Evolutionary conservation across 768 basidiomycete genomes (phyloP).

Genomic region (Obba rivulosa): DNA sequence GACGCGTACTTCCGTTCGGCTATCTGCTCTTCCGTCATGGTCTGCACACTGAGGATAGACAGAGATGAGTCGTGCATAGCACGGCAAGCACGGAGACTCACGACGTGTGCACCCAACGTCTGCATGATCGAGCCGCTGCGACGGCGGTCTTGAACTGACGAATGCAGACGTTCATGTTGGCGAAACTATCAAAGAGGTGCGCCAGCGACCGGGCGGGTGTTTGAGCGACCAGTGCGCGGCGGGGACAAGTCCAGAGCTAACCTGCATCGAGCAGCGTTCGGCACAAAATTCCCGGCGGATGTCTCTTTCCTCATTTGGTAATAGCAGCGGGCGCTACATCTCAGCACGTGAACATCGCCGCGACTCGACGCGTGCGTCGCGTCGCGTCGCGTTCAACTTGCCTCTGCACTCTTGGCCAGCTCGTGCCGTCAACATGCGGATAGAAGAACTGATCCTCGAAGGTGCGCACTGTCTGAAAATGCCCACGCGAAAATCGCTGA

Average conservation of each 20-base stretch:
- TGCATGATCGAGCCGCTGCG: background rate
- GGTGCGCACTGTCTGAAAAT: slow-evolving; percentile 35
- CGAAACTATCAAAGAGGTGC: too few relatives aligned
- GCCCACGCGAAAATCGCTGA: background rate
- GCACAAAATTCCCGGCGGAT: too few relatives aligned
- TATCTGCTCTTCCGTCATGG: background rate
- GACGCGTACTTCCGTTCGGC: slow-evolving; percentile 42
- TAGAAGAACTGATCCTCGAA: slow-evolving; percentile 93
- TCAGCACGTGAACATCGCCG: too few relatives aligned
- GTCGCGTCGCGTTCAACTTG: background rate
- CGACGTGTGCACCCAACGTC: slow-evolving; percentile 7
- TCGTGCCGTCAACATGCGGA: slow-evolving; percentile 60
- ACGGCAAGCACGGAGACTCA: background rate
- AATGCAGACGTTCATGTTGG: background rate
- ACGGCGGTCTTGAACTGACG: background rate
- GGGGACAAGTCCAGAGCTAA: too few relatives aligned
- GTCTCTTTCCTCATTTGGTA: too few relatives aligned
- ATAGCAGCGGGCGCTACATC: too few relatives aligned
- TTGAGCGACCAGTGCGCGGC: too few relatives aligned
- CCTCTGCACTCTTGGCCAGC: too few relatives aligned
- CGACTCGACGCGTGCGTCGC: background rate
- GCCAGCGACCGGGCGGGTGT: too few relatives aligned
- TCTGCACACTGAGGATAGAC: background rate
- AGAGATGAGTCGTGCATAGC: background rate
- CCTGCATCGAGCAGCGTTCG: too few relatives aligned